These are phyloP conservation scores for Lagenaria siceraria DNA, from an alignment of 306 rosid species.

Conservation along the genomic window DNA sequence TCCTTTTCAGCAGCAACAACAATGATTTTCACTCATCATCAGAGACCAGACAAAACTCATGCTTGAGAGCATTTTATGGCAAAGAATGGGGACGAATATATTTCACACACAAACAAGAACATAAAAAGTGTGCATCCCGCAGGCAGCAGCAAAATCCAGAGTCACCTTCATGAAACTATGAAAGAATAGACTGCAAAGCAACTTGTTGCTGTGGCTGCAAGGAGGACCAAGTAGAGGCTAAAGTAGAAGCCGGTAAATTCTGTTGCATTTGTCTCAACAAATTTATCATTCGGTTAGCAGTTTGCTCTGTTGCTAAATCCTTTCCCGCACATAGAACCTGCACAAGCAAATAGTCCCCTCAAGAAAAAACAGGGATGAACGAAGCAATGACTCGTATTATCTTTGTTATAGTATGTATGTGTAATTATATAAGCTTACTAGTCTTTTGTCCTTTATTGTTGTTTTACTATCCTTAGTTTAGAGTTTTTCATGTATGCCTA, in stretches of 20 bases:
- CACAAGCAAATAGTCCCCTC: constrained; percentile 6
- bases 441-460: too few species aligned
- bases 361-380: neutral
- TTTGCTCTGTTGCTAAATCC: constrained; percentile 90
- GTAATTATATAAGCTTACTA: too few species aligned
- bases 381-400: neutral
- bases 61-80: constrained; percentile 61
- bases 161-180: constrained; percentile 34
- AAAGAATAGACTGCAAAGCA: constrained; percentile 79
- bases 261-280: constrained; percentile 87
- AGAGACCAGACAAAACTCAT: constrained; percentile 42
- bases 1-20: constrained; percentile 8
- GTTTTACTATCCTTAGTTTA: too few species aligned
- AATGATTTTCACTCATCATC: constrained; percentile 10
- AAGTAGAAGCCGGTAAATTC: constrained; percentile 71
- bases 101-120: constrained; percentile 29
- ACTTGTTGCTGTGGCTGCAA: constrained; percentile 96
- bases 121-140: constrained; percentile 1
- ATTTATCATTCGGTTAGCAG: constrained; percentile 67
- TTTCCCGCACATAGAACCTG: constrained; percentile 90
- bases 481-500: too few species aligned
- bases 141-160: constrained; percentile 18
- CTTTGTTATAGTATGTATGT: neutral
- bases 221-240: constrained; percentile 96
- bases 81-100: constrained; percentile 55